Base-by-base conservation (phyloP, 257 asterid genomes). In the Lycium ferocissimum region DNA sequence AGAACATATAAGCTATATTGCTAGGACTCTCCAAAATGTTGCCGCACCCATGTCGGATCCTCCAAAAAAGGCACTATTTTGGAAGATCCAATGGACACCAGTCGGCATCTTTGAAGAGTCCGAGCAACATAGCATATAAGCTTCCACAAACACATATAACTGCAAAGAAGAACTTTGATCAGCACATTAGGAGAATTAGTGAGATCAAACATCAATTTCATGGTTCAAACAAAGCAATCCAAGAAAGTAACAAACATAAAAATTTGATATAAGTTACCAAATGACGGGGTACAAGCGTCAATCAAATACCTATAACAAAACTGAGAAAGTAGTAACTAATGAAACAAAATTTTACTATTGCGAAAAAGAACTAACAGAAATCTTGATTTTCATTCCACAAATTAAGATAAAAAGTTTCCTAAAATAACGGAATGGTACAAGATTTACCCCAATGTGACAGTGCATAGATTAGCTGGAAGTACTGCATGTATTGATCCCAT, bases 401-500 rank as follows among this genome's bases (percentile, higher is more conserved):
- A 59, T 17, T n/a, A 59, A 59, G 79, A 71, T 22, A 33, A 76
- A 51, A 0, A 0, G 0, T 76, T 76, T 6, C 63, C 40, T 26
- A 53, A 13, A 3, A 5, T 4, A 12, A 51, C 14, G 45, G 65
- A 49, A 59, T 59, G 66, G 66, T 59, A 0, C 33, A 18, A 72
- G 56, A 18, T 18, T 72, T 43, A 72, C 22, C 56, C 37, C 35
- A 72, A 72, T 9, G 18, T 37, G 18, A 1, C 2, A 43, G 56
- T 71, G 17, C n/a, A 73, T 10, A 13, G 15, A 90, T 89, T 81
- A 92, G 91, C 85, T 83, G 45, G 94, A 79, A 81, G 92, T 84
- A 6, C 88, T 87, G 89, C 99, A 95, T 33, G 92, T 91, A 83
- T 91, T 90, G 14, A 90, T 70, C 69, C 98, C 99, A 86, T 94